Evolutionary conservation across 192 early-diverging fungal genomes (phyloP), one percentile per base, ranked within the genome.

Genomic region (Coemansia asiatica): DNA sequence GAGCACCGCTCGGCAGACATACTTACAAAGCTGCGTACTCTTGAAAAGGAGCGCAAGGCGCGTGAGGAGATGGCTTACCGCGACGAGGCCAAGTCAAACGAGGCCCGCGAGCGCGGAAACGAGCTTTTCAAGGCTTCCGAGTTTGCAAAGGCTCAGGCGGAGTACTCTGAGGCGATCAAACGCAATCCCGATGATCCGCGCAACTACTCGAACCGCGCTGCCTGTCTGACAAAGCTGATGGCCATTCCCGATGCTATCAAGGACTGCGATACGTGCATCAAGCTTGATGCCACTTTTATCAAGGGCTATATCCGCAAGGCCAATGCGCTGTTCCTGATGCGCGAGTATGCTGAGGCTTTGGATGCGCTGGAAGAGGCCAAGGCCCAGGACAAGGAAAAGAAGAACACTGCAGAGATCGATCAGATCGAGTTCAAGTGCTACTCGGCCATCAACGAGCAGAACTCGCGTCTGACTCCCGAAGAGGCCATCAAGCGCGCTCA

Each of bases 241-340:
- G 95, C 96, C 8, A 65, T 97, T 40, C 85, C 91, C 21, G 97
- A 99, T 76, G 97, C 97, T 16, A 81, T 94, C 74, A 94, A 93
- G 85, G 97, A 99, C 84, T 94, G 92, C 69, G 92, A 99, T 47
- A 89, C 81, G 60, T 94, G 94, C 62, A 87, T 98, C 44, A 71
- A 82, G 54, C 71, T 95, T 8, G 97, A 99, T 72, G 88, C 89
- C 26, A 85, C 83, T 31, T 99, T 96, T 76, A 85, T 94, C 60
- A 94, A 95, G 85, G 97, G 91, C 29, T 97, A 99, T 74, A 89
- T 94, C 50, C 93, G 97, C 72, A 98, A 97, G 87, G 94, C 94
- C 40, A 90, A 90, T 18, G 88, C 96, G 64, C 85, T 94, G 62
- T 88, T 91, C 70, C 84, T 90, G 58, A 95, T 91, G 84, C 90